Conservation (phyloP, 179 eudicot genomes). For the Carnegiea gigantea region DNA sequence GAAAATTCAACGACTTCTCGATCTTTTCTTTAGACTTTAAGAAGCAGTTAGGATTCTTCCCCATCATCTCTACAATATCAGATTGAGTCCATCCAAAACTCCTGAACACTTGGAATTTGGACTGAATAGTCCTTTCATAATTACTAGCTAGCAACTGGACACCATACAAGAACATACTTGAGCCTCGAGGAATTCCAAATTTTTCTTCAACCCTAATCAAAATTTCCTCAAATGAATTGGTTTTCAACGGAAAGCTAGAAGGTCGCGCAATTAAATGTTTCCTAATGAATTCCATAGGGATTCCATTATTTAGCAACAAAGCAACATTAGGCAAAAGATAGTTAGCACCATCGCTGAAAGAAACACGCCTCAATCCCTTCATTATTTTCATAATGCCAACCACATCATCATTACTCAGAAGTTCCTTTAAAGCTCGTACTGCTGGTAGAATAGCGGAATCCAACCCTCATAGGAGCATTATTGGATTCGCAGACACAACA, state of each 20-base stretch:
- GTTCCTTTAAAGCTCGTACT: slow-evolving; percentile 13
- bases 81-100: slow-evolving; percentile 39
- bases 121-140: slow-evolving; percentile 13
- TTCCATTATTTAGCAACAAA: slow-evolving; percentile 24
- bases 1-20: slow-evolving; percentile 15
- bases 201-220: slow-evolving; percentile 18
- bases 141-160: slow-evolving; percentile 6
- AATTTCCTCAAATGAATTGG: slow-evolving; percentile 10
- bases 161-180: slow-evolving; percentile 25
- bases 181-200: slow-evolving; percentile 22
- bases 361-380: not conserved
- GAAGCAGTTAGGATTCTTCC: slow-evolving; percentile 22
- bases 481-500: slow-evolving; percentile 13
- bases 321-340: slow-evolving; percentile 25
- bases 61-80: slow-evolving; percentile 18
- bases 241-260: not conserved
- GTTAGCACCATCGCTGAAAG: not conserved
- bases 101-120: slow-evolving; percentile 23
- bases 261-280: slow-evolving; percentile 19
- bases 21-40: slow-evolving; percentile 13
- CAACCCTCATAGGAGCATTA: not conserved
- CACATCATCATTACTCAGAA: slow-evolving; percentile 15
- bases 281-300: slow-evolving; percentile 24
- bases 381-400: slow-evolving; percentile 16
- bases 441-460: slow-evolving; percentile 12